Percentiles rank a stretch among this genome's conserved stretches.
These are phyloP conservation scores for Colletotrichum sp. DNA, from an alignment of 2,329 filamentous ascomycete genomes.

Conservation along the genomic window DNA sequence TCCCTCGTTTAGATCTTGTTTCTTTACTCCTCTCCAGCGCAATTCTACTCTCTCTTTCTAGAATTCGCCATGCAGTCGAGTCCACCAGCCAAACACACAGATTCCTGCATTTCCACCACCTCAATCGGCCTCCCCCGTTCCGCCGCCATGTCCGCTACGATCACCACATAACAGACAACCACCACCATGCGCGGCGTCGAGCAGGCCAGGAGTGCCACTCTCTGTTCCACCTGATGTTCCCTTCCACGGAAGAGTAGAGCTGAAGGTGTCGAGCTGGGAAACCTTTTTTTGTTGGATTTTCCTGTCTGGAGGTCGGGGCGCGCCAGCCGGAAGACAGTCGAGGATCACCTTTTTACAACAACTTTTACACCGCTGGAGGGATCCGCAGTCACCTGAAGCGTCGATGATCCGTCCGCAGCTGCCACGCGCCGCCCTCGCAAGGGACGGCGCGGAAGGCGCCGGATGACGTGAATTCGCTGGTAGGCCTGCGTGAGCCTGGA, in stretches of 20 bases:
- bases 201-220: conserved; percentile 18
- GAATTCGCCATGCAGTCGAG: conserved; percentile 22
- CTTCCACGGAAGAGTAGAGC: conserved; percentile 4
- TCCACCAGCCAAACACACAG: conserved; percentile 5
- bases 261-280: not conserved
- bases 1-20: not conserved
- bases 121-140: conserved; percentile 20
- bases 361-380: conserved; percentile 4
- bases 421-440: not conserved
- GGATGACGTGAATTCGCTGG: conserved; percentile 24
- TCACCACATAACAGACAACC: not conserved
- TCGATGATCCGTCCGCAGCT: conserved; percentile 28
- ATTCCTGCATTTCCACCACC: conserved; percentile 8
- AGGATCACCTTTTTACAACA: not conserved
- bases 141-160: not conserved
- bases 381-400: conserved; percentile 22
- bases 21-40: conserved; percentile 11
- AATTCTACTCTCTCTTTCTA: conserved; percentile 19
- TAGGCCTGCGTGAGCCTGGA: conserved; percentile 23
- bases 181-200: not conserved
- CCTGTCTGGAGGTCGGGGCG: conserved; percentile 1
- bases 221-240: conserved; percentile 19
- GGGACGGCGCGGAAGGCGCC: not conserved
- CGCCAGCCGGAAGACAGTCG: conserved; percentile 1
- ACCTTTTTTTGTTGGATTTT: not conserved